phyloP scores from a whole-genome alignment of 2,329 filamentous ascomycete species.

The Corniculantispora saksenae region DNA sequence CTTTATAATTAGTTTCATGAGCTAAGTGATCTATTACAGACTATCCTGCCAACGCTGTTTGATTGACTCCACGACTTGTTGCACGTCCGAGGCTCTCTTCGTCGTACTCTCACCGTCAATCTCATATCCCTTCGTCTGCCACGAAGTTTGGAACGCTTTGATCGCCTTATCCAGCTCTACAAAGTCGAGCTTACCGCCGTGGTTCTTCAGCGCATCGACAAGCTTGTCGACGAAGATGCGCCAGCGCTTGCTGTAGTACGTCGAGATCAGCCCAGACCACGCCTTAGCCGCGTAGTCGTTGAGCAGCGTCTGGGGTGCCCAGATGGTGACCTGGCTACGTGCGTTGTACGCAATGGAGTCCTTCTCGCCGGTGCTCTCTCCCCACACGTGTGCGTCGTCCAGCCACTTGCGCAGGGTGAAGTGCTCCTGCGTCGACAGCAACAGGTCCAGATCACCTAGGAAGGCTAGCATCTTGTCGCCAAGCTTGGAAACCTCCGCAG shows the following conservation, averaged over 20 bases:
- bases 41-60: neutral
- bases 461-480: neutral
- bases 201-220: slow-evolving; percentile 13
- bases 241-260: slow-evolving; percentile 51
- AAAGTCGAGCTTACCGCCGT: neutral
- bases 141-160: neutral
- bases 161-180: neutral
- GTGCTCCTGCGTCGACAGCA: slow-evolving; percentile 26
- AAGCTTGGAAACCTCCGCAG: neutral
- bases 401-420: slow-evolving; percentile 47
- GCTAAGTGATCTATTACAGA: neutral
- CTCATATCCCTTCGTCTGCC: slow-evolving; percentile 4
- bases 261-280: slow-evolving; percentile 48
- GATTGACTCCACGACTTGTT: neutral
- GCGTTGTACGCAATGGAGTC: slow-evolving; percentile 40
- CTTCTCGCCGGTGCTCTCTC: slow-evolving; percentile 26
- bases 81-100: neutral
- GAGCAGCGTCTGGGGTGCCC: slow-evolving; percentile 50
- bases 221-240: slow-evolving; percentile 45
- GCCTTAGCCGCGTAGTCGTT: slow-evolving; percentile 51
- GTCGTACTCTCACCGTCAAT: neutral
- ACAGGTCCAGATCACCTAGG: slow-evolving; percentile 5
- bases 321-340: slow-evolving; percentile 52
- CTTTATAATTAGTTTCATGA: neutral
- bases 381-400: slow-evolving; percentile 35